phyloP scores from a whole-genome alignment of 345 rosid species.

The Reutealis trisperma region DNA sequence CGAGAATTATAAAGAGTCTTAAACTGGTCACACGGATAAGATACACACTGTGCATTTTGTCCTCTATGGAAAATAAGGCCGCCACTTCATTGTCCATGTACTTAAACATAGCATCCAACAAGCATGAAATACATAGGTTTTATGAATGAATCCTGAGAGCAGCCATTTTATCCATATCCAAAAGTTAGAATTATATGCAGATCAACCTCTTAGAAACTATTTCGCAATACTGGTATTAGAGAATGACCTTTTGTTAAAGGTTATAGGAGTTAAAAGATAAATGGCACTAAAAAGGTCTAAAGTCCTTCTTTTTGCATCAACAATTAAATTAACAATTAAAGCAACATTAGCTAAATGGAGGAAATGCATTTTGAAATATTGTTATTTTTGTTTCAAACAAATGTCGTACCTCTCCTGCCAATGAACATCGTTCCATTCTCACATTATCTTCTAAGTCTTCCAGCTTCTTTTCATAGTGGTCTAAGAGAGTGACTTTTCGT shows the following conservation, averaged over 20 bases:
- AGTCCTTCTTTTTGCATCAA: neutral
- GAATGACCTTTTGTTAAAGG: neutral
- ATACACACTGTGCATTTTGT: neutral
- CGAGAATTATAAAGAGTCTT: neutral
- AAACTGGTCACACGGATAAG: constrained; percentile 2
- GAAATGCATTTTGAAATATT: neutral
- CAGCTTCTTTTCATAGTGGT: constrained; percentile 66
- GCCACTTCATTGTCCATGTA: neutral
- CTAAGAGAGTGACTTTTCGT: constrained; percentile 55
- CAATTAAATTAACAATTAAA: neutral
- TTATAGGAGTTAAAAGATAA: neutral
- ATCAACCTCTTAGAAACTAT: constrained; percentile 6
- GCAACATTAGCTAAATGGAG: neutral
- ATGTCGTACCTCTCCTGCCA: constrained; percentile 54
- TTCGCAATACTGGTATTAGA: constrained; percentile 3
- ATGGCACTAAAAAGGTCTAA: neutral
- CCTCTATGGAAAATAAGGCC: neutral
- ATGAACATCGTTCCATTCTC: constrained; percentile 55
- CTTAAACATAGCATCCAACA: neutral
- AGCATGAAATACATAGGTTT: neutral
- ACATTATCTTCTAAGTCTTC: constrained; percentile 60
- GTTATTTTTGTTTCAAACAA: neutral
- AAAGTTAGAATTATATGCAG: neutral
- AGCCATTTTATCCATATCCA: neutral
- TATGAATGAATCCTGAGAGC: neutral